Percentiles rank a stretch among this genome's conserved stretches.
These are phyloP conservation scores for Leccinum boreale DNA, from an alignment of 768 basidiomycete species.

Conservation along the genomic window DNA sequence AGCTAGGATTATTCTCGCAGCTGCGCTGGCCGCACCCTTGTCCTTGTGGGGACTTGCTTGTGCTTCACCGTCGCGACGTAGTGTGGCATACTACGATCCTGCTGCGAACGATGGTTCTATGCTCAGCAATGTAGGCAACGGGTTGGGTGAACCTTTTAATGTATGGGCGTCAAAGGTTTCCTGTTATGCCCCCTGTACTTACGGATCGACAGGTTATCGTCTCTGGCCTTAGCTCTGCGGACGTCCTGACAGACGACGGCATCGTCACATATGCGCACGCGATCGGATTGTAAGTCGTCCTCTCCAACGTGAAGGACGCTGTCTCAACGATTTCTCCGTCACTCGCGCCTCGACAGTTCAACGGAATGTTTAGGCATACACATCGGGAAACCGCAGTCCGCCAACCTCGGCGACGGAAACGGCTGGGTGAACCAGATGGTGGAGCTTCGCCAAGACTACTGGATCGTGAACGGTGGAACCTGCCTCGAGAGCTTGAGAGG, in stretches of 20 bases:
- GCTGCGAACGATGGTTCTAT: constrained; percentile 39
- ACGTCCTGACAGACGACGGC: constrained; percentile 52
- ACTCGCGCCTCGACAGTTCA: constrained; percentile 22
- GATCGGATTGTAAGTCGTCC: constrained; percentile 54
- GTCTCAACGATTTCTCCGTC: constrained; percentile 5
- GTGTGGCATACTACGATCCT: constrained; percentile 36
- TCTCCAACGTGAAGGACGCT: not conserved
- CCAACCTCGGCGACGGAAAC: constrained; percentile 47
- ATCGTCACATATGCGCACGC: constrained; percentile 56
- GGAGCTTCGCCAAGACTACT: constrained; percentile 44
- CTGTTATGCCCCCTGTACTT: not conserved
- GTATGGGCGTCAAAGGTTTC: constrained; percentile 15
- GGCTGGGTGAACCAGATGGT: constrained; percentile 41
- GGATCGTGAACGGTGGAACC: constrained; percentile 33
- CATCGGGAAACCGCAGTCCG: constrained; percentile 33
- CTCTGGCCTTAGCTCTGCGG: constrained; percentile 57
- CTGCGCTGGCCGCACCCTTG: not conserved
- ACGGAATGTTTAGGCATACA: constrained; percentile 39
- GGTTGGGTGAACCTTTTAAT: constrained; percentile 43
- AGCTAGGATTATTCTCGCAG: not conserved
- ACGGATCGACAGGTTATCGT: constrained; percentile 48
- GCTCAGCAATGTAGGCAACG: constrained; percentile 40
- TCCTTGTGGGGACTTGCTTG: constrained; percentile 2
- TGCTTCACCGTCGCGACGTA: not conserved
- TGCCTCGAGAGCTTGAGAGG: constrained; percentile 43